These are phyloP conservation scores for Aureobasidium leucospermi DNA, from an alignment of 2,329 filamentous ascomycete species.

Conservation along the genomic window DNA sequence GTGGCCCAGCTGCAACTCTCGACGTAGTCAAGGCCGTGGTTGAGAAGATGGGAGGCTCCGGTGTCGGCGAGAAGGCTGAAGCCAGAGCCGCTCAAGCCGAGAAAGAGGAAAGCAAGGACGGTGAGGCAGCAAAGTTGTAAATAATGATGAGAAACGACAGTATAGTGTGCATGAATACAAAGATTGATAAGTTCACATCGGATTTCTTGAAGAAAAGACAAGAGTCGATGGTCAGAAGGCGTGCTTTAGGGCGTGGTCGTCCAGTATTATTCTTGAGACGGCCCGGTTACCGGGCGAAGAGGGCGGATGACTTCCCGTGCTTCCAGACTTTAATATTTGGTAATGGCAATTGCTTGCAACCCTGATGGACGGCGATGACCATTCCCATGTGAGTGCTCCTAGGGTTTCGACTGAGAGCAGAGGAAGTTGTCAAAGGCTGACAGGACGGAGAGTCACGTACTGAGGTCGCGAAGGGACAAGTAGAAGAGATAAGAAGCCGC, in stretches of 20 bases:
- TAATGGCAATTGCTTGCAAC: not conserved
- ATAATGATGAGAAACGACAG: not conserved
- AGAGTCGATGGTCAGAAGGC: not conserved
- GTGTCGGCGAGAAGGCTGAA: slow-evolving; percentile 29
- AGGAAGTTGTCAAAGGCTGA: too few relatives aligned
- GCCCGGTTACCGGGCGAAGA: not conserved
- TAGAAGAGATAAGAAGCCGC: too few relatives aligned
- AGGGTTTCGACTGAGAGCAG: too few relatives aligned
- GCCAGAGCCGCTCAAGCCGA: slow-evolving; percentile 22
- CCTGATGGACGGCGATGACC: not conserved
- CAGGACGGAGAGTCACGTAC: too few relatives aligned
- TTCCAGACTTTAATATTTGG: slow-evolving; percentile 1
- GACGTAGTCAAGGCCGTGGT: slow-evolving; percentile 69
- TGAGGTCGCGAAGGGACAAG: too few relatives aligned
- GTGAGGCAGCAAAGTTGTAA: slow-evolving; percentile 3
- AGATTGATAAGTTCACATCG: not conserved
- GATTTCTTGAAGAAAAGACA: not conserved
- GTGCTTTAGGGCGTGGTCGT: not conserved
- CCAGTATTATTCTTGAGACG: not conserved
- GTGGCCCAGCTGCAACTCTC: slow-evolving; percentile 70
- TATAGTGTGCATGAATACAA: not conserved
- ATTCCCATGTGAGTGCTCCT: too few relatives aligned
- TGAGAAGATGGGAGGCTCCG: slow-evolving; percentile 33
- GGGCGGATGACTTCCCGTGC: not conserved
- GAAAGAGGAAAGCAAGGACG: slow-evolving; percentile 20